Conservation (phyloP, 805 yeast species). For the Ogataea thermomethanolica region DNA sequence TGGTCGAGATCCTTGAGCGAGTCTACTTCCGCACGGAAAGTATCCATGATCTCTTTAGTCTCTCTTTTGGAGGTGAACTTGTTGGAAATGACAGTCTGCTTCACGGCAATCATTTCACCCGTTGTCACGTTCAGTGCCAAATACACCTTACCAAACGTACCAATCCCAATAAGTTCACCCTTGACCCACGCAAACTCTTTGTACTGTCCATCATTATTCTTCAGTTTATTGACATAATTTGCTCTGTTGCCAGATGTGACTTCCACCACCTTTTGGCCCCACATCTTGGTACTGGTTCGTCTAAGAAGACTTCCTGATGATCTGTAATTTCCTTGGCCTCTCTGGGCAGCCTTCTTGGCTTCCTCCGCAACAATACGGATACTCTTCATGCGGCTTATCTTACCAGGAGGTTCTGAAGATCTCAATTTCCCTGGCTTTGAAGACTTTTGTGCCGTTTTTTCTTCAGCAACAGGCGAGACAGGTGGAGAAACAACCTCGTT, state of each 20-base stretch:
- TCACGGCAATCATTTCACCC: slow-evolving; percentile 98
- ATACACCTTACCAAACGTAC: slow-evolving; percentile 93
- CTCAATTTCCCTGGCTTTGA: slow-evolving; percentile 36
- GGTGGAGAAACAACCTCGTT: slow-evolving; percentile 65
- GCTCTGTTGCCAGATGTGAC: slow-evolving; percentile 70
- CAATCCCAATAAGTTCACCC: slow-evolving; percentile 95
- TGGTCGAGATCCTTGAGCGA: slow-evolving; percentile 94
- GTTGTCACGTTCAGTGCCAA: slow-evolving; percentile 91
- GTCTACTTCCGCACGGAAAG: slow-evolving; percentile 85
- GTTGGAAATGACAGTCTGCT: slow-evolving; percentile 75
- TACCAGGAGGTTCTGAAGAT: slow-evolving; percentile 38
- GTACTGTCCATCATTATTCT: slow-evolving; percentile 61
- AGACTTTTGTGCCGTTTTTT: slow-evolving; percentile 3
- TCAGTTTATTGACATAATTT: slow-evolving; percentile 59
- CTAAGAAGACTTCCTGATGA: slow-evolving; percentile 42
- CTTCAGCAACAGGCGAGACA: slow-evolving; percentile 41
- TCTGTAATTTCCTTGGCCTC: slow-evolving; percentile 18
- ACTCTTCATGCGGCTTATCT: slow-evolving; percentile 73
- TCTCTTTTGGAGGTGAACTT: slow-evolving; percentile 41
- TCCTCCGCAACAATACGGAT: slow-evolving; percentile 92
- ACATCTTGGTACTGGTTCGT: slow-evolving; percentile 86
- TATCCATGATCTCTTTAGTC: slow-evolving; percentile 65
- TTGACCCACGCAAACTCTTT: slow-evolving; percentile 96
- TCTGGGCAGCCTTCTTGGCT: slow-evolving; percentile 63
- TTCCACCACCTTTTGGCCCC: slow-evolving; percentile 95